Evolutionary conservation across 139 green algal genomes (phyloP), one percentile per base, ranked within the genome.

Genomic region (Chlorella sp.): DNA sequence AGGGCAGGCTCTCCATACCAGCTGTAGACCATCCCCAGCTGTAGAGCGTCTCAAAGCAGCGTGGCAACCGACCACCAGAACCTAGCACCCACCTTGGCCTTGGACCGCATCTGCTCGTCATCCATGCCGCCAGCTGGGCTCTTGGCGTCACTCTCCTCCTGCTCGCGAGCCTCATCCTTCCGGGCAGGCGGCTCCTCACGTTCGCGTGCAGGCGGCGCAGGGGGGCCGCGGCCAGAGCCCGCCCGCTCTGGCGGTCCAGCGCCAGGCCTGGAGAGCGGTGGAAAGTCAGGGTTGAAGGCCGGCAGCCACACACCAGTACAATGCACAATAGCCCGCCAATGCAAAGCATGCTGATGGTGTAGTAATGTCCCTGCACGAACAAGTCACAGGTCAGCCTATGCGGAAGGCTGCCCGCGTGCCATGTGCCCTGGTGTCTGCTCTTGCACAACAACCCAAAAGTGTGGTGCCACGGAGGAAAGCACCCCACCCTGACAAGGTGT

Each of bases 401-500:
- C n/a, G 78, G 78, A 9, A 74, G 63, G 63, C 78, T 6, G 63
- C 63, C 62, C 1, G 63, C 78, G 78, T 83, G 78, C 78, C 78
- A 83, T 82, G 76, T 83, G 63, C 63, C 78, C 67, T 83, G 78
- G 78, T 55, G n/a, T 74, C 41, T 74, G 62, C 20, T 83, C 78
- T 83, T 11, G 78, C 78, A 83, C 64, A 64, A 25, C 63, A 65
- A 75, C 78, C 63, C 78, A 83, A 83, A 47, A 63, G 47, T 83
- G 78, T 34, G 63, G 28, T 44, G 78, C 78, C 47, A 74, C 26
- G 25, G 41, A n/a, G 41, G 78, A 30, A 21, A 64, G 78, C 78
- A n/a, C 78, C 63, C 41, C 78, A 74, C 78, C 78, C 78, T 83
- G 78, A 83, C 78, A 83, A 65, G 63, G 32, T 47, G 67, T 44